Evolutionary conservation across 495 filamentous ascomycete genomes (phyloP), one percentile per base, ranked within the genome.

Genomic region (Melanomma pulvis-pyrius): DNA sequence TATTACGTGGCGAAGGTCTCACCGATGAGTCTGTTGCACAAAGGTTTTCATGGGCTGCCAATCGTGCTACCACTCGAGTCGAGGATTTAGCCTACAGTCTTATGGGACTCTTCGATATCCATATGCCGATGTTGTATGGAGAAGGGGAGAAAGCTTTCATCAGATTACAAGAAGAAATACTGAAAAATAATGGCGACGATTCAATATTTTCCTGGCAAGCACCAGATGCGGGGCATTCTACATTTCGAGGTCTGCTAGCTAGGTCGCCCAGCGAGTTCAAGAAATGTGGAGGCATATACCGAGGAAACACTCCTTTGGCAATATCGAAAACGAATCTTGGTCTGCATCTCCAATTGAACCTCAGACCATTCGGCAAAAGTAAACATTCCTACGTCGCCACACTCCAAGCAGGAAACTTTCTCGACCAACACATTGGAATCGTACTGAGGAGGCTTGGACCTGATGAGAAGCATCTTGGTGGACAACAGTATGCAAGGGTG

Each of bases 81-180:
- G 63, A 69, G 36, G 66, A 69, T 32, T 19, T 34, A 22, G 61
- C 61, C 1, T 69, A 69, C 49, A 29, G 53, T 28, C 60, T 69
- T 3, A 17, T 65, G 22, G 66, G 66, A 8, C 21, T 69, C 1
- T 63, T 69, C 30, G 61, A 36, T 19, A 39, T 69, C 1, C 49
- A 63, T 7, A 59, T 69, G 55, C 60, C 66, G 13, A 46, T 69
- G 34, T 34, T 69, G 7, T 69, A 69, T 39, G 66, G 66, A 0
- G 66, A 69, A 25, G 66, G 66, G 6, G 36, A 59, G 29, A 69
- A 59, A 21, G 52, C 66, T 15, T 69, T 65, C 29, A 15, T 52
- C 12, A 48, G 60, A 2, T 48, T 69, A 21, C 66, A 65, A 64
- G 59, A 64, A 54, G 54, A 70, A 25, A 65, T 70, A 12, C 13